phyloP scores from a whole-genome alignment of 306 rosid species.

The Corylus americana region DNA sequence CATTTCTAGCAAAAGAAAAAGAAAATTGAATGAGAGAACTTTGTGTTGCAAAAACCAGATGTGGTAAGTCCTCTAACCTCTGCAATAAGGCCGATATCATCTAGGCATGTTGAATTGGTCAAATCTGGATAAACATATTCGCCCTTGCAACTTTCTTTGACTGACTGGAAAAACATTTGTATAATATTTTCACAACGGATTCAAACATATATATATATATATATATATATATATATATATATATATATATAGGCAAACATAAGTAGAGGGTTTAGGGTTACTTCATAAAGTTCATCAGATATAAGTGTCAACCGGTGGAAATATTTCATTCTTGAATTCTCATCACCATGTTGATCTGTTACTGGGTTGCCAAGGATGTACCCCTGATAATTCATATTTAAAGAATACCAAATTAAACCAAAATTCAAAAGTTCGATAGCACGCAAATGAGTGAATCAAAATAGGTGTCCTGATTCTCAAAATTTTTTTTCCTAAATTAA shows the following conservation, averaged over 20 bases:
- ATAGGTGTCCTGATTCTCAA: too few species aligned
- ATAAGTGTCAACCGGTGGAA: constrained; percentile 22
- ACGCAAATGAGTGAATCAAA: neutral
- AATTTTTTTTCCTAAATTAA: too few species aligned
- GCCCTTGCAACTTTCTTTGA: constrained; percentile 24
- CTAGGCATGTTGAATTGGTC: constrained; percentile 23
- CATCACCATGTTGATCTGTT: constrained; percentile 14
- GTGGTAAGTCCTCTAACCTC: constrained; percentile 18
- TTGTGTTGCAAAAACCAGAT: too few species aligned
- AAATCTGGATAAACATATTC: constrained; percentile 22
- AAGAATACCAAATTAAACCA: neutral
- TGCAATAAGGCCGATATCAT: constrained; percentile 20
- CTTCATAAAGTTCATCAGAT: constrained; percentile 33
- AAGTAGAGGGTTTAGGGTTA: neutral
- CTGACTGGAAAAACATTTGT: constrained; percentile 18
- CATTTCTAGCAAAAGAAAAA: neutral
- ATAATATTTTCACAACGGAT: neutral
- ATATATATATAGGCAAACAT: neutral
- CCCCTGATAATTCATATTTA: constrained; percentile 21
- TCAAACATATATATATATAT: too few species aligned
- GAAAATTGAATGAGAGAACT: too few species aligned
- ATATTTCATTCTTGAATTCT: constrained; percentile 24
- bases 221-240: neutral
- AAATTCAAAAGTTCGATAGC: neutral
- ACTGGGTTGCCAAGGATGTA: constrained; percentile 34